These are phyloP conservation scores for Vitis amurensis DNA, from an alignment of 164 flowering plant species.

Conservation along the genomic window DNA sequence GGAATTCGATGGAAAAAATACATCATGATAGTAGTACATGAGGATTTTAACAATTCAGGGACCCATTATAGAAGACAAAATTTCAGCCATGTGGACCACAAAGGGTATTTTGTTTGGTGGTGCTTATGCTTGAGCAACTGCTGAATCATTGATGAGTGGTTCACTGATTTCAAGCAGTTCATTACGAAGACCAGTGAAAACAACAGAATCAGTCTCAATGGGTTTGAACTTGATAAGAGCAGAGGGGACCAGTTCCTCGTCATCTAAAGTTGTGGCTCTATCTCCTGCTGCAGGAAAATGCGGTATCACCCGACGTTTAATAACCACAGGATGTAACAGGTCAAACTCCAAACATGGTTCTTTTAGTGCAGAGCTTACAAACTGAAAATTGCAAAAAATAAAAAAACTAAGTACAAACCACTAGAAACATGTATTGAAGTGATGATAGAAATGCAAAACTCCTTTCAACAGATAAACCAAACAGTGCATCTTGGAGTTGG, in stretches of 20 bases:
- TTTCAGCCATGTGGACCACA: background rate
- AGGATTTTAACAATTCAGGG: background rate
- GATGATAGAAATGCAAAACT: background rate
- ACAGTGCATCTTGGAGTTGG: background rate
- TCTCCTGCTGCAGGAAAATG: constrained; percentile 47
- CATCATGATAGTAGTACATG: background rate
- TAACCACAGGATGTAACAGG: constrained; percentile 62
- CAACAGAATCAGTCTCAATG: constrained; percentile 69
- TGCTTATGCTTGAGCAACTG: constrained; percentile 12
- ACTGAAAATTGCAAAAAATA: constrained; percentile 36
- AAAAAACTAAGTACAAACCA: background rate
- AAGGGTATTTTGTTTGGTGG: background rate
- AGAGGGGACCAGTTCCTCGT: constrained; percentile 88
- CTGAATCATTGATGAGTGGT: constrained; percentile 41
- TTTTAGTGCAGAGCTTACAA: constrained; percentile 80
- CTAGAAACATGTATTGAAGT: too few species aligned
- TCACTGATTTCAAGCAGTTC: constrained; percentile 81
- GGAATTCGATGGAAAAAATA: background rate
- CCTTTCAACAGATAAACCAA: background rate
- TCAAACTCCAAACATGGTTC: constrained; percentile 82
- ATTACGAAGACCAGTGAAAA: constrained; percentile 82
- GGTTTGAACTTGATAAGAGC: constrained; percentile 90
- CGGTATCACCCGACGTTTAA: constrained; percentile 74
- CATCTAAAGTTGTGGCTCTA: constrained; percentile 57
- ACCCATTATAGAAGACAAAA: background rate